A percentile compares a stretch with the other conserved stretches of the same genome.
phyloP scores from a whole-genome alignment of 495 filamentous ascomycete genomes.

The Xylaria telfairii region DNA sequence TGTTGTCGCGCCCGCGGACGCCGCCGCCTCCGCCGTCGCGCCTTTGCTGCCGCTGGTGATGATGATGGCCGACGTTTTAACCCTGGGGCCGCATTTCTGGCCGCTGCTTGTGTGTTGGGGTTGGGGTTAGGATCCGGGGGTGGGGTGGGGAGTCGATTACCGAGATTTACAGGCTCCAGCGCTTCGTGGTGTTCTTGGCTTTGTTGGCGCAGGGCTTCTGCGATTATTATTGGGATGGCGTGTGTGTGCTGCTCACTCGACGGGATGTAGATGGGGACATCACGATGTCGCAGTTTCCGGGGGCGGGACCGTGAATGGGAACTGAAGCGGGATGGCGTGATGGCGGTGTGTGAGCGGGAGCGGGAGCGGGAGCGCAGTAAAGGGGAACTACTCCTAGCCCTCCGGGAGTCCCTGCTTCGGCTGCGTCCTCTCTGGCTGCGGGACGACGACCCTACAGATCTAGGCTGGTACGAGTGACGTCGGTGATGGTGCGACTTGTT shows the following conservation, averaged over 20 bases:
- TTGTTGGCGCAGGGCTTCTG: constrained; percentile 6
- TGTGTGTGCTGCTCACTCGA: background rate
- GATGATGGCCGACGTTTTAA: background rate
- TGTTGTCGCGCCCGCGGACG: constrained; percentile 4
- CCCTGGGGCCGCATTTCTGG: background rate
- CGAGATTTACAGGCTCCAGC: constrained; percentile 1
- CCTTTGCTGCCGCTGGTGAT: constrained; percentile 16
- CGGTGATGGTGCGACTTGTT: constrained; percentile 2
- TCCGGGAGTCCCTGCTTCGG: constrained; percentile 9
- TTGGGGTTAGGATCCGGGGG: background rate
- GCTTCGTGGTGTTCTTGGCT: constrained; percentile 9
- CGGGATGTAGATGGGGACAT: constrained; percentile 18
- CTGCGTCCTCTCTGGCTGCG: constrained; percentile 14
- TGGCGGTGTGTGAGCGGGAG: too few species aligned
- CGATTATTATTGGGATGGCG: constrained; percentile 7
- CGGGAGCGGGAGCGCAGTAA: background rate
- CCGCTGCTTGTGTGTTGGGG: background rate
- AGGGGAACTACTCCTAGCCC: constrained; percentile 17
- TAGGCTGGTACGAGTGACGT: constrained; percentile 2
- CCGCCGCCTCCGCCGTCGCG: constrained; percentile 15
- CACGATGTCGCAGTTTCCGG: constrained; percentile 2
- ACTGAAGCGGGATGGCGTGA: background rate
- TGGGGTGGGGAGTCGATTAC: constrained; percentile 1
- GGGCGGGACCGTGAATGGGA: constrained; percentile 15
- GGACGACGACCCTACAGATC: background rate